phyloP scores from a whole-genome alignment of 2,329 filamentous ascomycete species.

The Scolecobasidium constrictum region DNA sequence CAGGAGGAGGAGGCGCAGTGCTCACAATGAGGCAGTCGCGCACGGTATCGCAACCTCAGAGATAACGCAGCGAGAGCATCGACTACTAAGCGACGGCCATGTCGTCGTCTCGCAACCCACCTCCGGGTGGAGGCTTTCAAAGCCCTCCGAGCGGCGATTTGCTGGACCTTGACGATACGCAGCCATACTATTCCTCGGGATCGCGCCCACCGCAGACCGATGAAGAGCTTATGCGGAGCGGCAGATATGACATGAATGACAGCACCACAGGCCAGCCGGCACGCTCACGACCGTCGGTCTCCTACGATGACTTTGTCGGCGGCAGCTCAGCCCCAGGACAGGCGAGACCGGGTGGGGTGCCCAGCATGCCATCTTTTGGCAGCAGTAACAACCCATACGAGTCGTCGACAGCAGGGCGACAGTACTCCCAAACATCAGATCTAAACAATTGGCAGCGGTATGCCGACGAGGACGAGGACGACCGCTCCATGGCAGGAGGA shows the following conservation, averaged over 20 bases:
- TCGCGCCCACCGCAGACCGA: slow-evolving; percentile 71
- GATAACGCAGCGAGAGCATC: too few species aligned
- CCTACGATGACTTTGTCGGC: slow-evolving; percentile 92
- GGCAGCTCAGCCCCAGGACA: slow-evolving; percentile 28
- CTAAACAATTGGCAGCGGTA: slow-evolving; percentile 86
- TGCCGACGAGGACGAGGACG: slow-evolving; percentile 78
- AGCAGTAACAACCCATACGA: not conserved
- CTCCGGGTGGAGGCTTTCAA: not conserved
- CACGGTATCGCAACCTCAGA: too few species aligned
- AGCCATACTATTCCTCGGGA: slow-evolving; percentile 62
- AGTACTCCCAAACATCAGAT: slow-evolving; percentile 67
- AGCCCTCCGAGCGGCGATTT: slow-evolving; percentile 30
- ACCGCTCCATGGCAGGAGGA: slow-evolving; percentile 50
- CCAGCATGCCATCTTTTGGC: not conserved
- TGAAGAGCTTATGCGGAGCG: slow-evolving; percentile 66
- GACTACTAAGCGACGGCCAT: too few species aligned
- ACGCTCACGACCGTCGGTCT: slow-evolving; percentile 69
- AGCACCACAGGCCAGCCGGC: slow-evolving; percentile 40
- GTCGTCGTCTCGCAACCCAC: not conserved
- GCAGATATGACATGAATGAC: slow-evolving; percentile 58
- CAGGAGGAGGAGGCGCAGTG: too few species aligned
- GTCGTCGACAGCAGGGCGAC: slow-evolving; percentile 16
- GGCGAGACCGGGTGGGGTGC: not conserved
- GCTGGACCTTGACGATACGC: slow-evolving; percentile 60
- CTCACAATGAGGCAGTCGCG: too few species aligned